phyloP scores from a whole-genome alignment of 495 filamentous ascomycete genomes.

The Sphaerosporella brunnea region DNA sequence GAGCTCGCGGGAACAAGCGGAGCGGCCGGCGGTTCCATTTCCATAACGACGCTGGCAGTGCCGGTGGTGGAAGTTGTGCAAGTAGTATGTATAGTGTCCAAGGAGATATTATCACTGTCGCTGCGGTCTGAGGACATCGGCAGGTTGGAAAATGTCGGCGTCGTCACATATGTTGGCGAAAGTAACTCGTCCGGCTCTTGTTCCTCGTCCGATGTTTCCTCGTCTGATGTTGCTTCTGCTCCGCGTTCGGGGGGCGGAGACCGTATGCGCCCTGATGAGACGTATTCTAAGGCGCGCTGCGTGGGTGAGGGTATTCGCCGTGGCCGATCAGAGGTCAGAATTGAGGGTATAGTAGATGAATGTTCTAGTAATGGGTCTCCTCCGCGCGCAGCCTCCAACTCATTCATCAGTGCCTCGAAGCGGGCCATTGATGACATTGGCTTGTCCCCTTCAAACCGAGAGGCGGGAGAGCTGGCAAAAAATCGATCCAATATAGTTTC shows the following conservation, averaged over 20 bases:
- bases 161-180: background rate
- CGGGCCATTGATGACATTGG: conserved; percentile 25
- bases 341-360: background rate
- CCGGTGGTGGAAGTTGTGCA: conserved; percentile 8
- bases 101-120: conserved; percentile 5
- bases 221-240: conserved; percentile 11
- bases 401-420: conserved; percentile 23
- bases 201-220: background rate
- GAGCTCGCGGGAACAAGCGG: conserved; percentile 11
- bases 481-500: conserved; percentile 26
- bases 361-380: background rate
- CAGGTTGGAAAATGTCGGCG: background rate
- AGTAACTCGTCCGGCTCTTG: background rate
- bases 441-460: background rate
- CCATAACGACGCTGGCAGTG: conserved; percentile 9
- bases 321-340: background rate
- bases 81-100: conserved; percentile 1
- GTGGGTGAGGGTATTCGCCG: conserved; percentile 23
- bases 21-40: conserved; percentile 1
- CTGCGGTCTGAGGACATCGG: background rate
- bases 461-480: conserved; percentile 20
- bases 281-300: conserved; percentile 21
- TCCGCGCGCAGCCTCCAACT: conserved; percentile 12
- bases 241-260: too few species aligned
- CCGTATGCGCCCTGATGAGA: conserved; percentile 17